Percentiles rank a stretch among this genome's conserved stretches.
Evolutionary conservation across 345 rosid genomes (phyloP).

Genomic region (Limnanthes douglasii): DNA sequence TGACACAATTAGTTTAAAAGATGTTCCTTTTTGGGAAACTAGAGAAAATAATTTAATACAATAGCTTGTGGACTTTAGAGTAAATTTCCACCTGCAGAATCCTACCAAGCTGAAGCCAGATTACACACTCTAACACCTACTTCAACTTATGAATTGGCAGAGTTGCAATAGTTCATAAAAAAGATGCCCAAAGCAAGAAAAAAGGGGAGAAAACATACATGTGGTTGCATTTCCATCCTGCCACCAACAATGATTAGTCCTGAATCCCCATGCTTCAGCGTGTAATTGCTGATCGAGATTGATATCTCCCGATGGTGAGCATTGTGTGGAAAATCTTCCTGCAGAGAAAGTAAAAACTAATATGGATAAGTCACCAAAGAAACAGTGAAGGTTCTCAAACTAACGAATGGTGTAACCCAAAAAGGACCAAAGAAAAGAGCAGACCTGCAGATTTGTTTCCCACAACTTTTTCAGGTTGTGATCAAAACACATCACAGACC

Average conservation of each 20-base stretch:
- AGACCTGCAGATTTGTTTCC: slow-evolving; percentile 89
- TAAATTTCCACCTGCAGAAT: too few relatives aligned
- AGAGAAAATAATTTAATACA: too few relatives aligned
- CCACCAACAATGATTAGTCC: slow-evolving; percentile 90
- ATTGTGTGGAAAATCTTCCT: slow-evolving; percentile 92
- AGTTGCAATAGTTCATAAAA: not conserved
- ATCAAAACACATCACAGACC: slow-evolving; percentile 96
- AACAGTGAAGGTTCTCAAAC: not conserved
- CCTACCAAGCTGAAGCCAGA: too few relatives aligned
- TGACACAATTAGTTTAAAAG: too few relatives aligned
- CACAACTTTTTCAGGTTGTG: slow-evolving; percentile 89
- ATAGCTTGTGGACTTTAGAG: too few relatives aligned
- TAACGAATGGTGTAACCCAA: not conserved
- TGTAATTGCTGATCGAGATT: slow-evolving; percentile 70
- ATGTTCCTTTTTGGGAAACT: too few relatives aligned
- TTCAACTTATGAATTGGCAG: not conserved
- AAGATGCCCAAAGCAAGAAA: not conserved
- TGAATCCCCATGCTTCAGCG: slow-evolving; percentile 73
- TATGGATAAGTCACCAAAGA: slow-evolving; percentile 1
- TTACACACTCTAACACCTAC: too few relatives aligned
- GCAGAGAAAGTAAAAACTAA: slow-evolving; percentile 12
- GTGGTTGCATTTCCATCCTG: slow-evolving; percentile 86
- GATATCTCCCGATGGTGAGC: slow-evolving; percentile 84
- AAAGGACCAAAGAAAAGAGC: slow-evolving; percentile 1
- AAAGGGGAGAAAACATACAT: slow-evolving; percentile 33